A percentile compares a stretch with the other conserved stretches of the same genome.
Evolutionary conservation across 192 early-diverging fungal genomes (phyloP).

Genomic region (Phlyctochytrium arcticum): DNA sequence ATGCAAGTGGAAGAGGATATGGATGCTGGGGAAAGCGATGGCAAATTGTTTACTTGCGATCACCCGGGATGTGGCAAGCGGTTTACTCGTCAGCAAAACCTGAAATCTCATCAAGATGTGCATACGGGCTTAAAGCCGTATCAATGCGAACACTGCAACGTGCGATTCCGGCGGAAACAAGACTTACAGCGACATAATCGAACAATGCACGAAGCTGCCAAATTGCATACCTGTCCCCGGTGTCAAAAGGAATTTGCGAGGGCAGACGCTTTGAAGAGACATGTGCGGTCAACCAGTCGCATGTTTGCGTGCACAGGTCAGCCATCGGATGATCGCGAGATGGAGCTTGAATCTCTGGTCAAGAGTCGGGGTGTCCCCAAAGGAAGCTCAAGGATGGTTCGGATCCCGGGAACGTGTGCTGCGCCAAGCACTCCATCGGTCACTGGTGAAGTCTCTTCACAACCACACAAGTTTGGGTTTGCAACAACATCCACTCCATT

Average conservation of each 20-base stretch:
- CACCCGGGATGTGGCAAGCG: slow-evolving; percentile 10
- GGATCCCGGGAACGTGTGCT: too few species aligned
- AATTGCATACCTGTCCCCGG: slow-evolving; percentile 2
- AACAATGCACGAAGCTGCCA: slow-evolving; percentile 1
- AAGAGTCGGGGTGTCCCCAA: too few species aligned
- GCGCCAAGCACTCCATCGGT: too few species aligned
- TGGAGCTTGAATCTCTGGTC: too few species aligned
- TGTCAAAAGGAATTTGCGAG: slow-evolving; percentile 3
- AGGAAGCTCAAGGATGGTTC: too few species aligned
- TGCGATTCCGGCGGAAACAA: slow-evolving; percentile 9
- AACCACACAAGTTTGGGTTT: too few species aligned
- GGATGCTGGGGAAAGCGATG: not conserved
- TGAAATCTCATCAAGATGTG: slow-evolving; percentile 6
- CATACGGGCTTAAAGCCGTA: not conserved
- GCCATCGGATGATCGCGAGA: too few species aligned
- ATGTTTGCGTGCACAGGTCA: not conserved
- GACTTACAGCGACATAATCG: slow-evolving; percentile 12
- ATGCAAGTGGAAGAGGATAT: too few species aligned
- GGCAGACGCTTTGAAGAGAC: slow-evolving; percentile 4
- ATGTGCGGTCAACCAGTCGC: not conserved
- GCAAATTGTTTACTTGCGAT: slow-evolving; percentile 11
- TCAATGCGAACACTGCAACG: not conserved
- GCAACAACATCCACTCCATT: too few species aligned
- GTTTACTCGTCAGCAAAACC: slow-evolving; percentile 9
- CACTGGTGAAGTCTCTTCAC: too few species aligned